A percentile compares a stretch with the other conserved stretches of the same genome.
These are phyloP conservation scores for Lactifluus subvellereus DNA, from an alignment of 768 basidiomycete species.

Conservation along the genomic window DNA sequence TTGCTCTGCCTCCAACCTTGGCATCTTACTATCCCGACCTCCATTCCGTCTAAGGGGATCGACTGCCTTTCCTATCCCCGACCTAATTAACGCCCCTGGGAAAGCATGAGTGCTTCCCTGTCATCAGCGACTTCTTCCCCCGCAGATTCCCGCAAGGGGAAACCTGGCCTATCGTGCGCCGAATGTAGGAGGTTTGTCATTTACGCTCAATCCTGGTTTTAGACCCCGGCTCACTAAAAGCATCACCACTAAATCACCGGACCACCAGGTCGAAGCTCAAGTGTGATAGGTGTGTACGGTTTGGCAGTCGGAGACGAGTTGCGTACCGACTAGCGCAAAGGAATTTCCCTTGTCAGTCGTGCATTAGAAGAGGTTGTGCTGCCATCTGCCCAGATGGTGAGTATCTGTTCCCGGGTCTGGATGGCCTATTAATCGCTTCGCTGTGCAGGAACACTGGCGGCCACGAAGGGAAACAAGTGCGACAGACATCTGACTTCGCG, in stretches of 20 bases:
- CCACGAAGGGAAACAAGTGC: constrained; percentile 54
- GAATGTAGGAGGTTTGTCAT: constrained; percentile 44
- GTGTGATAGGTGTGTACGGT: constrained; percentile 39
- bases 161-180: constrained; percentile 44
- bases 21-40: background rate
- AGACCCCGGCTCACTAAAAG: background rate
- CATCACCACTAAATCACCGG: background rate
- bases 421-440: background rate
- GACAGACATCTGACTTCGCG: constrained; percentile 13
- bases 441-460: constrained; percentile 40
- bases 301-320: background rate
- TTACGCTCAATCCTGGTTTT: background rate
- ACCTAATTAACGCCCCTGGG: background rate
- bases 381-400: constrained; percentile 47
- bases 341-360: constrained; percentile 50
- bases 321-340: constrained; percentile 28
- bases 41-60: background rate
- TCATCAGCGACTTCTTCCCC: constrained; percentile 1
- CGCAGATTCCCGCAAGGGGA: constrained; percentile 25
- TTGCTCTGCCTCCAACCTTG: background rate
- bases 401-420: constrained; percentile 1
- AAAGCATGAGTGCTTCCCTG: constrained; percentile 14
- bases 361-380: constrained; percentile 48
- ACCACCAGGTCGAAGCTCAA: constrained; percentile 46
- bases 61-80: background rate